Evolutionary conservation across 352 stramenopile species (phyloP).

Genomic region (Globisporangium splendens): DNA sequence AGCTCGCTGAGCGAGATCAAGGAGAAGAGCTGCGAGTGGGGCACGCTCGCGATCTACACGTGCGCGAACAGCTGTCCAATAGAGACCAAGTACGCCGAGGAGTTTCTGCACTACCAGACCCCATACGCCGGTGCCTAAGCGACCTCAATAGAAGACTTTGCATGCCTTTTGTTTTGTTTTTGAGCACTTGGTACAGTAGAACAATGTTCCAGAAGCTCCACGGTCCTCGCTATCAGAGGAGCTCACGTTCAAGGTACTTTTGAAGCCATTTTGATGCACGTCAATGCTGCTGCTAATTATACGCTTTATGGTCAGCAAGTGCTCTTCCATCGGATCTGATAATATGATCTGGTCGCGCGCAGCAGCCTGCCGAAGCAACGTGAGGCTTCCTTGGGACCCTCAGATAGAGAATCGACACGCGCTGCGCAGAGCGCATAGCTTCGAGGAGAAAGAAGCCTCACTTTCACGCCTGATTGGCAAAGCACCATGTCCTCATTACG

Average conservation of each 20-base stretch:
- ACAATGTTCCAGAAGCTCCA: background rate
- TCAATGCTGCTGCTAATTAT: no score
- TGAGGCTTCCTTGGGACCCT: no score
- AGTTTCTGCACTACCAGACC: conserved; percentile 78
- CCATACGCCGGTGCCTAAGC: conserved; percentile 46
- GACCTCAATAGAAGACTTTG: conserved; percentile 1
- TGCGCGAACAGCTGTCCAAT: conserved; percentile 87
- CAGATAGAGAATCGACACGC: no score
- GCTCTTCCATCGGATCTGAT: no score
- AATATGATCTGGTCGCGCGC: no score
- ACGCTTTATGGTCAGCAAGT: no score
- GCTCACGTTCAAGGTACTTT: no score
- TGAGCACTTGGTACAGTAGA: background rate
- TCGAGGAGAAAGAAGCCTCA: background rate
- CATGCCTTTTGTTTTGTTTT: no score
- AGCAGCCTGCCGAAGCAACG: no score
- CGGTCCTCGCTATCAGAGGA: no score
- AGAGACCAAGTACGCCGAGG: conserved; percentile 44
- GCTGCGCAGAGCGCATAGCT: background rate
- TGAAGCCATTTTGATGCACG: no score
- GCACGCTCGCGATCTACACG: conserved; percentile 91
- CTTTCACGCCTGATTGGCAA: background rate
- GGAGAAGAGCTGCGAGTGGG: conserved; percentile 85
- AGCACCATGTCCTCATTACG: conserved; percentile 67
- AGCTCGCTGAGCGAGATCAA: conserved; percentile 51